Conservation (phyloP, 805 yeast species). For the Spencermartinsiella europaea region DNA sequence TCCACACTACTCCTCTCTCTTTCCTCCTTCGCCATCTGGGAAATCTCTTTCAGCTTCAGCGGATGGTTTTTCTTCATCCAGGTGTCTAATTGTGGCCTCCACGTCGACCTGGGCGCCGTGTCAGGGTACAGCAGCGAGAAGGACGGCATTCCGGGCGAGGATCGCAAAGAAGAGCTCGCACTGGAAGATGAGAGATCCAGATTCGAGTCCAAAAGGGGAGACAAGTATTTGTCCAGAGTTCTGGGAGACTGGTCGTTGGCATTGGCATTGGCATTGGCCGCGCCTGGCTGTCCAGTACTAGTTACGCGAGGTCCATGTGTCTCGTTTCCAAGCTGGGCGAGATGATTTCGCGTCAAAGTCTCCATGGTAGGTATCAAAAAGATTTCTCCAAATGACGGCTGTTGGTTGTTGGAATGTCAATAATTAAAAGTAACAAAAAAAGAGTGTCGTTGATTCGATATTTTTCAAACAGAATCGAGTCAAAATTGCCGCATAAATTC, state of each 20-base stretch:
- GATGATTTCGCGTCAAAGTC: not conserved
- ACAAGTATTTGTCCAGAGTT: not conserved
- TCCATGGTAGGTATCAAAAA: too few species aligned
- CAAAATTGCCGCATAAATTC: not conserved
- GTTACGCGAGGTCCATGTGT: not conserved
- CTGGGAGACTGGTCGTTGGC: not conserved
- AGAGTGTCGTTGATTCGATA: not conserved
- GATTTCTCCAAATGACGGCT: too few species aligned
- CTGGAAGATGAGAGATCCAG: not conserved
- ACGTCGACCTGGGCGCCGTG: constrained; percentile 34
- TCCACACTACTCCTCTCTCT: too few species aligned
- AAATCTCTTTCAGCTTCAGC: constrained; percentile 22
- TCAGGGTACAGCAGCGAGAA: constrained; percentile 33
- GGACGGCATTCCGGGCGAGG: constrained; percentile 15
- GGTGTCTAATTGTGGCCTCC: constrained; percentile 35
- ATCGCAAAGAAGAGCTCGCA: constrained; percentile 6
- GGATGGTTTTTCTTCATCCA: constrained; percentile 34
- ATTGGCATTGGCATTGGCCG: not conserved
- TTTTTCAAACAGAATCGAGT: not conserved
- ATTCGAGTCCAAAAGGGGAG: not conserved
- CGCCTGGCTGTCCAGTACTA: not conserved
- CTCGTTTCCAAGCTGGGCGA: not conserved
- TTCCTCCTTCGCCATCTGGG: constrained; percentile 1
- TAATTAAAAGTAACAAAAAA: not conserved
- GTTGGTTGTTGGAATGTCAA: not conserved